Percentiles rank a stretch among this genome's conserved stretches.
Conservation (phyloP, 1,284 basidiomycete genomes). For the Ceratobasidium sp. region DNA sequence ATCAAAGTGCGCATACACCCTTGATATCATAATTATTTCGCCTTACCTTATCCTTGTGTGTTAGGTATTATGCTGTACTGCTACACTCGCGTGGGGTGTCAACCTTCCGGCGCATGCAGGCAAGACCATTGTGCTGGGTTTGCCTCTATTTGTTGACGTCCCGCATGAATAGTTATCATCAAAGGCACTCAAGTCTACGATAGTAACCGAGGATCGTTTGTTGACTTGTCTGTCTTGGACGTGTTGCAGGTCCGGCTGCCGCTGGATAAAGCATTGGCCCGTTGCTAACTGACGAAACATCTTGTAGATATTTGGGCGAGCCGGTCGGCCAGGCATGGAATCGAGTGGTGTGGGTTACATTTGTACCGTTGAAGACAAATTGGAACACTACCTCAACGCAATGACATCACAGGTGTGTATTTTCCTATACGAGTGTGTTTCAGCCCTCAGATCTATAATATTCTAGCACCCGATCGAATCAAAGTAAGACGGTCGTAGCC, state of each 20-base stretch:
- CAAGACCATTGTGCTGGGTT: conserved; percentile 55
- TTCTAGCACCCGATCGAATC: conserved; percentile 94
- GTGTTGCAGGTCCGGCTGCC: conserved; percentile 75
- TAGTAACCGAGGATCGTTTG: conserved; percentile 87
- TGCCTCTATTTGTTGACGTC: background rate
- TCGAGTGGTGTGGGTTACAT: conserved; percentile 97
- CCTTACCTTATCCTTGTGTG: background rate
- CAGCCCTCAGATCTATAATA: conserved; percentile 33
- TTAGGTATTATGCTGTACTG: conserved; percentile 97
- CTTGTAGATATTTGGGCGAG: conserved; percentile 87
- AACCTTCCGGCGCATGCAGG: conserved; percentile 98
- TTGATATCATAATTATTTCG: background rate
- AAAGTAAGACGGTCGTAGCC: conserved; percentile 67
- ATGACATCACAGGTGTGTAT: conserved; percentile 83
- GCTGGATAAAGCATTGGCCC: background rate
- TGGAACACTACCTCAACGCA: conserved; percentile 91
- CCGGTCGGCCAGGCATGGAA: conserved; percentile 96
- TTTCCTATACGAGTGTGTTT: background rate
- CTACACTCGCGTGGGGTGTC: conserved; percentile 99
- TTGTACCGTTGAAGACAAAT: conserved; percentile 93
- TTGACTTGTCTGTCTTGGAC: conserved; percentile 95
- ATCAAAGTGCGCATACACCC: conserved; percentile 77
- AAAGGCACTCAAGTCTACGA: conserved; percentile 99
- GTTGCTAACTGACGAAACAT: background rate
- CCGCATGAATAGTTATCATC: conserved; percentile 81